Percentiles rank a stretch among this genome's conserved stretches.
phyloP scores from a whole-genome alignment of 2,329 filamentous ascomycete genomes.

The Eurotiales sp. region DNA sequence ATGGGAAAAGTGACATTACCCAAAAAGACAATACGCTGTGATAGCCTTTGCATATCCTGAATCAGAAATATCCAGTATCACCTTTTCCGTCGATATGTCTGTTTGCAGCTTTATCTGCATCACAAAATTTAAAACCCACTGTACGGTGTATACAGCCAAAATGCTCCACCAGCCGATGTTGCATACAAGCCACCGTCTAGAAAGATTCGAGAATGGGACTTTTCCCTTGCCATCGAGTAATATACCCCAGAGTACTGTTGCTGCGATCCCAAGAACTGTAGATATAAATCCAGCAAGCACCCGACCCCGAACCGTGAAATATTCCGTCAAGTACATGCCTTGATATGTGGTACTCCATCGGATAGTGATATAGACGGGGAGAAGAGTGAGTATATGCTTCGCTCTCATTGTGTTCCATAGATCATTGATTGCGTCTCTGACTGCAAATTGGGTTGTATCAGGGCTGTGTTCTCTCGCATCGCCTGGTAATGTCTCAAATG shows the following conservation, averaged over 20 bases:
- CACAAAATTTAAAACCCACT: not conserved
- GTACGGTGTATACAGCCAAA: not conserved
- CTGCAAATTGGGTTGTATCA: not conserved
- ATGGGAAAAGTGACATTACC: not conserved
- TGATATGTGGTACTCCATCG: constrained; percentile 51
- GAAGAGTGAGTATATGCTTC: constrained; percentile 45
- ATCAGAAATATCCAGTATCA: not conserved
- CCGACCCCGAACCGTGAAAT: constrained; percentile 1
- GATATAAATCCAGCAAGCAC: not conserved
- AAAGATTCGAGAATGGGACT: not conserved
- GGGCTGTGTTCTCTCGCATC: not conserved
- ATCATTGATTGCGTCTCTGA: constrained; percentile 27
- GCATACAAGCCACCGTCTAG: not conserved
- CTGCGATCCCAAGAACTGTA: not conserved
- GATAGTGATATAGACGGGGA: constrained; percentile 47
- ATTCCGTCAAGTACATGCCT: constrained; percentile 44
- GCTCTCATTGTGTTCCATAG: constrained; percentile 36
- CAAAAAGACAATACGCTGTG: not conserved
- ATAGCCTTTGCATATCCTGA: constrained; percentile 1
- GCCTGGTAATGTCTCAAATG: not conserved
- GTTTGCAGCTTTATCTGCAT: not conserved
- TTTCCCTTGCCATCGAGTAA: not conserved
- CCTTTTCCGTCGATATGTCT: not conserved
- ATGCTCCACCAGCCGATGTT: not conserved
- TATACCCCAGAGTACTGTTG: not conserved